Evolutionary conservation across 2,329 filamentous ascomycete genomes (phyloP).

Genomic region (Davidsoniella neocaledoniae): DNA sequence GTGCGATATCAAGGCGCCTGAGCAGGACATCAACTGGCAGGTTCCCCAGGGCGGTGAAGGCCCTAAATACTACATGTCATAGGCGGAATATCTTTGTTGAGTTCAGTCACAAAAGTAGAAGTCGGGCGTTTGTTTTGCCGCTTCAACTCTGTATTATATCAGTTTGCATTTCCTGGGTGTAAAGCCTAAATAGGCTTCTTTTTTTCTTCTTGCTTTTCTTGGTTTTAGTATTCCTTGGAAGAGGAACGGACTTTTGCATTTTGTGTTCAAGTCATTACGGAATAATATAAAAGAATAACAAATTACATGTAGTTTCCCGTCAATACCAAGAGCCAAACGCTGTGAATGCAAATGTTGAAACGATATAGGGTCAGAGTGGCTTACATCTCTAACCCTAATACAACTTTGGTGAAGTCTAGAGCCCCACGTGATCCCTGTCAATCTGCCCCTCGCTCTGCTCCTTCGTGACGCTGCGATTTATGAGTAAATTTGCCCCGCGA

Average conservation of each 20-base stretch:
- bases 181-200: background rate
- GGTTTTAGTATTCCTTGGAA: background rate
- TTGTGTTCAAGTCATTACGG: background rate
- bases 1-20: conserved; percentile 94
- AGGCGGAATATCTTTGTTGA: background rate
- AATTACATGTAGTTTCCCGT: too few relatives aligned
- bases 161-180: background rate
- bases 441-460: too few relatives aligned
- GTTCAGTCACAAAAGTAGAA: background rate
- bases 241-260: background rate
- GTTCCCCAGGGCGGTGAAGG: conserved; percentile 83
- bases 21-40: conserved; percentile 94
- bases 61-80: conserved; percentile 57
- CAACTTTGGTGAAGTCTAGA: too few relatives aligned
- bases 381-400: too few relatives aligned
- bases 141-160: background rate
- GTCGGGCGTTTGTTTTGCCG: background rate
- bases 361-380: too few relatives aligned
- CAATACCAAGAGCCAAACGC: too few relatives aligned
- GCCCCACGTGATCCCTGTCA: too few relatives aligned
- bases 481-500: too few relatives aligned
- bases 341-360: too few relatives aligned
- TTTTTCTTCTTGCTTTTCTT: conserved; percentile 2
- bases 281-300: too few relatives aligned
- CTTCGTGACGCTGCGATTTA: too few relatives aligned